Evolutionary conservation across 2,329 filamentous ascomycete genomes (phyloP), one percentile per base, ranked within the genome.

Genomic region (Amesomyces nigricolor): DNA sequence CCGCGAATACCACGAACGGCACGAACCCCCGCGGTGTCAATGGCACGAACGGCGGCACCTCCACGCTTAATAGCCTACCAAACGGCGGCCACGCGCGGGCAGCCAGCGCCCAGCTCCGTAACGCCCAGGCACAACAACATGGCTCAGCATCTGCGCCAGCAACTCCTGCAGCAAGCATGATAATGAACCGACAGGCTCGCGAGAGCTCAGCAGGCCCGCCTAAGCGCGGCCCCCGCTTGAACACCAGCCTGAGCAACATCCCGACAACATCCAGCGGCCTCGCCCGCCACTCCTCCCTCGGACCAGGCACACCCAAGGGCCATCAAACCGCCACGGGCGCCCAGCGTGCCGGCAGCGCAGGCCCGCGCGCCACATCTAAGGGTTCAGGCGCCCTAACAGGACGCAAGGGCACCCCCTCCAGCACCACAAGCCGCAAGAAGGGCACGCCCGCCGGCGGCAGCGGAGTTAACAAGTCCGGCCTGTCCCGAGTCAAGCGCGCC

Each of bases 401-500:
- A 9, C 75, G 80, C 26, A 81, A 81, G 61, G 73, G 74, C 6
- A 79, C 76, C 0, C 77, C 78, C 2, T 63, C 64, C 10, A 72
- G 70, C 10, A 57, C 44, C 10, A 66, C 67, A 13, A 66, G 67
- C n/a, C 73, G 77, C 51, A 80, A 80, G 65, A 80, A 79, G 67
- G 71, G 70, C 32, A 71, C 70, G 38, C 73, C 58, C 58, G 71
- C 38, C 22, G 65, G 49, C 55, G 64, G 52, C 44, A 55, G 22
- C 43, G 62, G 16, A 65, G 66, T 53, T 38, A 77, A 73, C 60
- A 86, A 86, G 64, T 85, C 82, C n/a, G 78, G 77, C 9, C 71
- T 86, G 3, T 83, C 81, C 22, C 78, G 82, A 30, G 78, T 86
- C 26, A 86, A 85, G 70, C 82, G 80, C 61, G 79, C 71, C 43